Evolutionary conservation across 2,329 filamentous ascomycete species (phyloP), one percentile per base, ranked within the genome.

Genomic region (Arthrobotrys musiformis): DNA sequence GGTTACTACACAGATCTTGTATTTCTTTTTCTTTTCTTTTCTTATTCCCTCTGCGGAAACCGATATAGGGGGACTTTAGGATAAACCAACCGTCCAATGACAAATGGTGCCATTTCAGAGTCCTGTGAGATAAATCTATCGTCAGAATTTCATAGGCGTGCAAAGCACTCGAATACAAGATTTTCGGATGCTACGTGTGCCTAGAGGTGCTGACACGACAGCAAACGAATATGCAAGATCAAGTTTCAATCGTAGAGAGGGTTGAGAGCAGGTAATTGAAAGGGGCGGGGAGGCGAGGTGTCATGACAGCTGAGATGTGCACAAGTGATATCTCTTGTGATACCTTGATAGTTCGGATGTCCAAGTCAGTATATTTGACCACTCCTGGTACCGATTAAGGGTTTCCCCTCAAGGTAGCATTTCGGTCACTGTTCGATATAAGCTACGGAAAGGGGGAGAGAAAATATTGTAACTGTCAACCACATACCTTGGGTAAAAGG

Each of bases 111-210:
- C 26, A 48, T 60, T 33, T 30, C 11, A 37, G 37, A 7, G 33
- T 4, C 33, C 54, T 26, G 33, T 58, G 54, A 40, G 40, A 60
- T 46, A 42, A 58, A 40, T 67, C 19, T 67, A 37, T 22, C 58
- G 40, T 56, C 50, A 58, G 26, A 40, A 40, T 58, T 37, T 37
- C 17, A 40, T 40, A 26, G 28, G 46, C 6, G 30, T 48, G 64
- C 72, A 70, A 58, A 76, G 44, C 72, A 70, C 72, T 76, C 72
- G 72, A 76, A 76, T 76, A 76, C 72, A 69, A 76, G 72, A 70
- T 76, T 76, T 62, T 64, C 72, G 64, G 72, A 76, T 76, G 72
- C 58, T 76, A 76, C 72, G 72, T 76, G 72, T 70, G 63, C 72
- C 60, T 68, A 58, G 48, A 46, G 19, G 22, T 26, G 64, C 54